Conservation (phyloP, 805 yeast species). For the Brettanomyces anomalus region DNA sequence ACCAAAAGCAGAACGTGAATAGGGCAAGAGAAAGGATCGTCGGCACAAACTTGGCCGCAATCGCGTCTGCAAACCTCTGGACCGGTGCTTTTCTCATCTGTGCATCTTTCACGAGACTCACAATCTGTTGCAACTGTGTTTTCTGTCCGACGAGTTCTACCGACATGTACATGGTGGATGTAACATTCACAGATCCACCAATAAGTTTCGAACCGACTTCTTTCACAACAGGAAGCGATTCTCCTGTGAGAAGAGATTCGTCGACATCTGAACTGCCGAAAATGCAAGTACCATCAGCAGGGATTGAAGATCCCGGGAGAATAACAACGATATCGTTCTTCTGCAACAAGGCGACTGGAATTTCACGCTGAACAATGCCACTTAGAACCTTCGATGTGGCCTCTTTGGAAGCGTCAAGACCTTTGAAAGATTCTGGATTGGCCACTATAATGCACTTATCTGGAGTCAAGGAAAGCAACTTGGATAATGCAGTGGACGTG, state of each 20-base stretch:
- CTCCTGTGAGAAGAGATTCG: conserved; percentile 91
- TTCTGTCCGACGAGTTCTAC: conserved; percentile 71
- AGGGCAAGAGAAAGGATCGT: conserved; percentile 52
- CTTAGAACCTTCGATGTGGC: background rate
- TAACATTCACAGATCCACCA: conserved; percentile 89
- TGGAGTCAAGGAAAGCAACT: conserved; percentile 74
- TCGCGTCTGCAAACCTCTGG: conserved; percentile 76
- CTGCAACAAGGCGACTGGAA: conserved; percentile 75
- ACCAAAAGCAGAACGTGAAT: conserved; percentile 62
- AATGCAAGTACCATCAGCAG: conserved; percentile 82
- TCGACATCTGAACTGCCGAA: conserved; percentile 78
- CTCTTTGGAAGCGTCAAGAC: background rate
- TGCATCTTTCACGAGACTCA: conserved; percentile 78
- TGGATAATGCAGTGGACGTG: conserved; percentile 81
- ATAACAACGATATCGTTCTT: conserved; percentile 67
- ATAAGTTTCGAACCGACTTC: conserved; percentile 51
- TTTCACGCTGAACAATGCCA: conserved; percentile 31
- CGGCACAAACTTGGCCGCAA: conserved; percentile 85
- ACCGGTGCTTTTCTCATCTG: conserved; percentile 86
- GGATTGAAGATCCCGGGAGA: conserved; percentile 79
- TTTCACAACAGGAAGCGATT: conserved; percentile 69
- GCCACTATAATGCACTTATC: conserved; percentile 58
- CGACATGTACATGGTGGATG: conserved; percentile 57
- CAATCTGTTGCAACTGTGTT: conserved; percentile 83
- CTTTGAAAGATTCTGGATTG: conserved; percentile 21